A percentile compares a stretch with the other conserved stretches of the same genome.
These are phyloP conservation scores for Fusarium longipes DNA, from an alignment of 2,329 filamentous ascomycete species.

Conservation along the genomic window DNA sequence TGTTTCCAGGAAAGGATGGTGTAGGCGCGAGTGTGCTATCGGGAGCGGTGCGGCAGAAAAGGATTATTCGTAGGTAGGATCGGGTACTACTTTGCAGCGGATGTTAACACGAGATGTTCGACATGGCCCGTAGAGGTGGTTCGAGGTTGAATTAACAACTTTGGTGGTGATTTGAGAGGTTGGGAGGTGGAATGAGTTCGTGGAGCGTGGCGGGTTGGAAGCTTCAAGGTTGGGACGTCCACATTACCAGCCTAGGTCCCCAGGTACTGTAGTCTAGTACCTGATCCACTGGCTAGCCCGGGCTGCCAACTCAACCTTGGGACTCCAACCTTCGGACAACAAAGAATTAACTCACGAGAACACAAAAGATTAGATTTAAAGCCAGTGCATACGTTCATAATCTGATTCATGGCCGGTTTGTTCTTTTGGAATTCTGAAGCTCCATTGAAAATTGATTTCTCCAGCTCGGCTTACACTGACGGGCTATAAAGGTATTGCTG, in stretches of 20 bases:
- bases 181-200: constrained; percentile 26
- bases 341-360: neutral
- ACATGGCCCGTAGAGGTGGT: constrained; percentile 22
- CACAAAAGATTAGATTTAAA: neutral
- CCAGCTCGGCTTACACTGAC: neutral
- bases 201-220: constrained; percentile 20
- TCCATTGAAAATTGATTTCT: neutral
- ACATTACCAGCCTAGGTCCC: no score
- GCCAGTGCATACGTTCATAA: no score
- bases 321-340: neutral
- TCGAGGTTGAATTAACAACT: constrained; percentile 18
- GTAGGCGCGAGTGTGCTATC: neutral
- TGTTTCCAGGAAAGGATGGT: neutral
- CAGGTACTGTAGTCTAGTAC: neutral
- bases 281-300: neutral
- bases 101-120: constrained; percentile 18
- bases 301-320: neutral
- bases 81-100: constrained; percentile 2
- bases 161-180: constrained; percentile 41
- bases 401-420: neutral
- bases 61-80: neutral
- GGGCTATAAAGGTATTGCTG: neutral
- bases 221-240: neutral
- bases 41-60: constrained; percentile 6
- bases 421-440: neutral